Evolutionary conservation across 2,329 filamentous ascomycete genomes (phyloP), one percentile per base, ranked within the genome.

Genomic region (Ophiostoma sp.): DNA sequence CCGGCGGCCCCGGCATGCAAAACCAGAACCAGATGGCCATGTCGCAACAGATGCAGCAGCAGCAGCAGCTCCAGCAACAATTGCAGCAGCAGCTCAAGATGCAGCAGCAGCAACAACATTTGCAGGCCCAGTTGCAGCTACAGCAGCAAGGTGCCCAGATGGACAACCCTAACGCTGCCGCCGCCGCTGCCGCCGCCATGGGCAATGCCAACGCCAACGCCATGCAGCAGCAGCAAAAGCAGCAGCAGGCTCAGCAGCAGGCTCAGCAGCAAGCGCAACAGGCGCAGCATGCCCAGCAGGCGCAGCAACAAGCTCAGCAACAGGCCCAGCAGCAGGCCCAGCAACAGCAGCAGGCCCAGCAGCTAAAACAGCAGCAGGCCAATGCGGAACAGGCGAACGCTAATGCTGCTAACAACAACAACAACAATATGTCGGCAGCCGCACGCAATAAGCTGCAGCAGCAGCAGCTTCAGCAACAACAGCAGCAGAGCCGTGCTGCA

Each of bases 31-130:
- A 69, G 52, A 16, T 42, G 65, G 47, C 4, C 65, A 58, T 44
- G 14, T 42, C 60, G 16, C 60, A 42, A 3, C 60, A 63, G 38
- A 42, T 63, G 16, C 60, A 38, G 12, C 58, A 67, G 76, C 80
- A 70, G 27, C 67, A 67, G 36, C 69, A 71, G 65, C 69, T 67
- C 14, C 69, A 70, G 16, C 67, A 68, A 36, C 52, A 45, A 2
- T 14, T 66, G 78, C 69, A 72, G 78, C 68, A 74, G 77, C 70
- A 74, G 78, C 72, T 77, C 77, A 67, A 67, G 70, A 38, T 74
- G 76, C 68, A 66, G 36, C 64, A 64, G 38, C 63, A 66, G 42
- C 64, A 67, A 4, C 64, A 58, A 6, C 36, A 65, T 3, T 62
- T 45, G 40, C 65, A 70, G 71, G 47, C 70, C 68, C 69, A 70